Base-by-base conservation (phyloP, 805 yeast species). In the Candida taoyuanica region DNA sequence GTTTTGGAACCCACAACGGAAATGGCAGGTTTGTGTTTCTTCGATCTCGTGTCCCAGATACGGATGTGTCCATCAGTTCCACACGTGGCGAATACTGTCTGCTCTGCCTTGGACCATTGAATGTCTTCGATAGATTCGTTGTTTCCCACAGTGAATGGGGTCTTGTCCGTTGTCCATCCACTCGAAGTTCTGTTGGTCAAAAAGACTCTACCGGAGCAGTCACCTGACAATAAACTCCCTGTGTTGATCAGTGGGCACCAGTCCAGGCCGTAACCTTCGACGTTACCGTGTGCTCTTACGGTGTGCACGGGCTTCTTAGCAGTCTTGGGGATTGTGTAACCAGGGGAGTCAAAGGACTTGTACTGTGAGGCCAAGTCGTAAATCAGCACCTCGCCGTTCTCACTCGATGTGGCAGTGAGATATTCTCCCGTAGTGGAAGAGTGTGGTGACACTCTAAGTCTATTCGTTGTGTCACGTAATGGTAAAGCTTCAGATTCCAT, bases 211-310 rank as follows among this genome's bases (percentile, higher is more conserved):
- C 98, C 98, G 16, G 83, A 67, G 48, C 85, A 69, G 60, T 93
- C 98, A 53, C 98, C 98, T 4, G 94, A 76, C 40, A 93, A 69
- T 45, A 93, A 66, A 1, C 88, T 73, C 17, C 98, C 98, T 3
- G 86, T 76, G 48, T 72, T 73, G 43, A 79, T 74, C 47, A 83
- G 65, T 30, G 97, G 96, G 1, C 95, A 85, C 98, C 98, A 93
- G 62, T 91, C 98, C 31, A 93, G 62, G 13, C 96, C 98, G 56
- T 87, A 93, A 25, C 98, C 98, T 66, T 93, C 98, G n/a, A 85
- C 95, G 49, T 82, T 81, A 17, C 97, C 97, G 59, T 93, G 98
- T 47, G 66, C 72, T 55, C 76, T 76, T 43, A 93, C 70, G 6
- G 95, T 87, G 64, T 88, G 89, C 9, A 78, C 57, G 15, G 98